phyloP scores from a whole-genome alignment of 2,329 filamentous ascomycete genomes.

The Plenodomus lindquistii region DNA sequence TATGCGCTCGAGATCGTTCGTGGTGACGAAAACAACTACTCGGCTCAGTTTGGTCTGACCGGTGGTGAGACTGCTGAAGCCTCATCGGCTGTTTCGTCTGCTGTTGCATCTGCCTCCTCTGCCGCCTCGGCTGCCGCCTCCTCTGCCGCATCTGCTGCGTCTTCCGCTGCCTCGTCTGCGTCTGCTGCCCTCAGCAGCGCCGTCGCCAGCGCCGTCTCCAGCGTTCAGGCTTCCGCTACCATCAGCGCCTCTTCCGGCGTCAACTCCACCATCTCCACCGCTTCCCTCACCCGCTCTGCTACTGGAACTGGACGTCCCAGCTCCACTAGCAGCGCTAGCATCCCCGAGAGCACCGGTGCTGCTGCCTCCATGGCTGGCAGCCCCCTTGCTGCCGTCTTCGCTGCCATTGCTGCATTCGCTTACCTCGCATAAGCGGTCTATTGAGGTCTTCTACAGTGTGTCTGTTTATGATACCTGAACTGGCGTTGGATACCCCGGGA shows the following conservation, averaged over 20 bases:
- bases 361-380: conserved; percentile 36
- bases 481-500: conserved; percentile 23
- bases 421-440: conserved; percentile 43
- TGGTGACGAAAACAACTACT: conserved; percentile 59
- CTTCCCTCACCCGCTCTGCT: conserved; percentile 26
- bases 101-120: conserved; percentile 22
- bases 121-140: conserved; percentile 20
- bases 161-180: conserved; percentile 23
- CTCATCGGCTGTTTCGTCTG: conserved; percentile 21
- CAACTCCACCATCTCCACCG: conserved; percentile 34
- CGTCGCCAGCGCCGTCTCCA: conserved; percentile 35
- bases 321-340: conserved; percentile 15
- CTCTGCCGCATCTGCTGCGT: conserved; percentile 23
- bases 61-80: conserved; percentile 32
- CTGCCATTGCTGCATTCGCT: conserved; percentile 47
- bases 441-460: conserved; percentile 5
- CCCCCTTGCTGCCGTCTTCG: conserved; percentile 46
- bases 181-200: conserved; percentile 17
- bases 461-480: conserved; percentile 17
- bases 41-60: conserved; percentile 52
- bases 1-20: conserved; percentile 65
- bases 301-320: conserved; percentile 2
- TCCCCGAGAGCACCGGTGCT: conserved; percentile 32
- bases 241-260: conserved; percentile 17
- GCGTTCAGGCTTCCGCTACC: conserved; percentile 28